Evolutionary conservation across 495 filamentous ascomycete genomes (phyloP), one percentile per base, ranked within the genome.

Genomic region (Bathelium albidoporum): DNA sequence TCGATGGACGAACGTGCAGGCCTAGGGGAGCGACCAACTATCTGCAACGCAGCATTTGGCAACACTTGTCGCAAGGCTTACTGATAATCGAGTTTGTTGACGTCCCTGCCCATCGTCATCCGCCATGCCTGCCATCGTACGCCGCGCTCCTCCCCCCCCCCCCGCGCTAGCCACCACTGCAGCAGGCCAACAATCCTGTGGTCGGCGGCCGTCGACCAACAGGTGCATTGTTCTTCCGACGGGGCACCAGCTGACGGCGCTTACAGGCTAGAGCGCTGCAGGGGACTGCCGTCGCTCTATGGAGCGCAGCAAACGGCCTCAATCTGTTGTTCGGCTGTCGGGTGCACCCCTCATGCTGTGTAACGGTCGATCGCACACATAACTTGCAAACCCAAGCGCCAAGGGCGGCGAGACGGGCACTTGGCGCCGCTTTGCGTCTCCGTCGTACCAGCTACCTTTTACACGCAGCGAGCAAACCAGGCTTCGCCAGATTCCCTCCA

Each of bases 1-100:
- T 29, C 49, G 49, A 55, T 55, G 49, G 29, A 16, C 49, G 49
- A 55, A 28, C 49, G 22, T 55, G 49, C 49, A 55, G 49, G 49
- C 49, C 49, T 20, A 12, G 16, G 22, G 12, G 10, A 49, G n/a
- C 44, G 22, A 55, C 12, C 49, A 18, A 5, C 49, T 11, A 55
- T 55, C 49, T 55, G 49, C 49, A 55, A 18, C 44, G 11, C 20
- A 55, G 49, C 26, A 55, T 55, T 24, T 55, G 22, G 24, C 9
- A 55, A 20, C 22, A 28, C n/a, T 2, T n/a, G n/a, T 28, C 16
- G 20, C 49, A 9, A 28, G 24, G 49, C 11, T 49, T 3, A 14
- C 34, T 49, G 43, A 14, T 49, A n/a, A 10, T 20, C 20, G 49
- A 10, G 49, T 11, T 55, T 29, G 24, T 55, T 16, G 12, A 16